Conservation (phyloP, 202 grass and related monocot genomes). For the Musa balbisiana region DNA sequence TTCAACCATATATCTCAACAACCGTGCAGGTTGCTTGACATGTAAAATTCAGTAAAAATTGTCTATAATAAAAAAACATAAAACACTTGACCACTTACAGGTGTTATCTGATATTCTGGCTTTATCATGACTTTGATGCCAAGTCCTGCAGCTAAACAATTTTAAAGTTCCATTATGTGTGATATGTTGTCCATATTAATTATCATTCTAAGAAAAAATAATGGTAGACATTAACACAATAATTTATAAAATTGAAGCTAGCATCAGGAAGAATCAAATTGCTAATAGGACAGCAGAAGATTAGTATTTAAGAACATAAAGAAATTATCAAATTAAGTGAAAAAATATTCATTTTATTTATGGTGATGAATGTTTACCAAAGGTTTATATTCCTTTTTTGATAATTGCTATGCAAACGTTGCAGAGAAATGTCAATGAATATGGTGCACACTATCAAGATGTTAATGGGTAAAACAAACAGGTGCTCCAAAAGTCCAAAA, state of each 20-base stretch:
- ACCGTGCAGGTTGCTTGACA: not conserved
- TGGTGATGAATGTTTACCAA: not conserved
- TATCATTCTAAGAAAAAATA: not conserved
- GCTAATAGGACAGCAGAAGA: not conserved
- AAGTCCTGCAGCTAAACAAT: conserved; percentile 38
- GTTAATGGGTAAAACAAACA: not conserved
- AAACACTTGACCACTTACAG: conserved; percentile 44
- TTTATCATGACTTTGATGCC: conserved; percentile 78
- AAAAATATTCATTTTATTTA: not conserved
- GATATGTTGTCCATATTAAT: not conserved
- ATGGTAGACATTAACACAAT: not conserved
- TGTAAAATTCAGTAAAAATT: conserved; percentile 1
- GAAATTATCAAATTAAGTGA: not conserved
- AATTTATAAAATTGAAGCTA: no score
- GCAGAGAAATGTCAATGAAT: not conserved
- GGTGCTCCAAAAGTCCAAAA: not conserved
- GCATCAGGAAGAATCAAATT: no score
- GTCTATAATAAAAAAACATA: conserved; percentile 3
- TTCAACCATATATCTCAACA: not conserved
- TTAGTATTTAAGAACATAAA: not conserved
- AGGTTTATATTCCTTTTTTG: not conserved
- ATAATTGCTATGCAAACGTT: not conserved
- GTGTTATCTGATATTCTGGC: conserved; percentile 74
- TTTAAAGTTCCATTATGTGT: conserved; percentile 13
- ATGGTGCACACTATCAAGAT: not conserved